Evolutionary conservation across 495 filamentous ascomycete species (phyloP).

Genomic region (Neurospora sp.): DNA sequence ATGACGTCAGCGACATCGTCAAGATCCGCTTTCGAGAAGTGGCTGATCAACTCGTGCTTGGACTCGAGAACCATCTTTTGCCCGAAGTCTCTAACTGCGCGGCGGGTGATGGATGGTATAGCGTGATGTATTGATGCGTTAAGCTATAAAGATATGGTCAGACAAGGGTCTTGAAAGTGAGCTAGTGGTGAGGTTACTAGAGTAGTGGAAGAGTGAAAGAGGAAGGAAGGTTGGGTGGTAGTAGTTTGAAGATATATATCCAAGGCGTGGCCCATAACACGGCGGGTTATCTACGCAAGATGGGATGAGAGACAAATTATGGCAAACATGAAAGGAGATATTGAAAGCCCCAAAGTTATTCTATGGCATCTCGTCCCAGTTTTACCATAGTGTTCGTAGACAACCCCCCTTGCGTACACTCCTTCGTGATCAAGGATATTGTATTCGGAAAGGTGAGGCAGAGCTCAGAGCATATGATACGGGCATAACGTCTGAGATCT

Average conservation of each 20-base stretch:
- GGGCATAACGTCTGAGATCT: not conserved
- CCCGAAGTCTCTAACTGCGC: constrained; percentile 36
- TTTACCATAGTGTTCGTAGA: too few species aligned
- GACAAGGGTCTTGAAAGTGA: not conserved
- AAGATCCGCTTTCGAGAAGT: constrained; percentile 24
- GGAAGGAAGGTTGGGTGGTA: not conserved
- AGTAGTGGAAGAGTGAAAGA: not conserved
- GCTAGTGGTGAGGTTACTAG: not conserved
- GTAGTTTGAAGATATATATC: not conserved
- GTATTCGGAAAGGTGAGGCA: not conserved
- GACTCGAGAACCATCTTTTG: constrained; percentile 33
- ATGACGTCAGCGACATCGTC: constrained; percentile 32
- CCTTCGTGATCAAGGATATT: too few species aligned
- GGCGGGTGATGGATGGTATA: constrained; percentile 24
- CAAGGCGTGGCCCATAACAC: not conserved
- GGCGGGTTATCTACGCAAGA: not conserved
- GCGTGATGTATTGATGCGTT: constrained; percentile 39
- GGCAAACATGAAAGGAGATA: not conserved
- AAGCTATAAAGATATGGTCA: constrained; percentile 18
- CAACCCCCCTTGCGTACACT: too few species aligned
- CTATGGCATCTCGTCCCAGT: too few species aligned
- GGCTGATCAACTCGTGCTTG: constrained; percentile 28
- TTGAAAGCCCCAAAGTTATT: too few species aligned
- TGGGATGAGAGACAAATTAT: not conserved
- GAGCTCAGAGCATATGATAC: not conserved